Evolutionary conservation across 495 filamentous ascomycete species (phyloP).

Genomic region (Penicillium angulare): DNA sequence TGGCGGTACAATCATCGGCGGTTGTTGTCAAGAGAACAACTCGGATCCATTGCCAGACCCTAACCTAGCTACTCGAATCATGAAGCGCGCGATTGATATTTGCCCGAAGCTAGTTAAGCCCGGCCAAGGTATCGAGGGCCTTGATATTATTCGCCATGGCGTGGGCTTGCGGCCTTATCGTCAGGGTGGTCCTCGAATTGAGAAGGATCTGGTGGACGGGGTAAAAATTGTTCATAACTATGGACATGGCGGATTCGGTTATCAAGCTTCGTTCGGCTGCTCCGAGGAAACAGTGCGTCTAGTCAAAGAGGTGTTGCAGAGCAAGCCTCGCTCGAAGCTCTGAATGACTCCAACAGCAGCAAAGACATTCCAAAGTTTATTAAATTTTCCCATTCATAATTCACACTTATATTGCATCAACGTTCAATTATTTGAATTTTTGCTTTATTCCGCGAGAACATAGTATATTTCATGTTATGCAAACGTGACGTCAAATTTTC

Average conservation of each 20-base stretch:
- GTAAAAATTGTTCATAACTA: constrained; percentile 90
- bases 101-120: constrained; percentile 67
- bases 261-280: constrained; percentile 87
- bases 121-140: constrained; percentile 74
- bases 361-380: no score
- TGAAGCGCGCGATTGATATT: constrained; percentile 74
- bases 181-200: constrained; percentile 73
- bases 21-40: constrained; percentile 76
- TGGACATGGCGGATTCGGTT: constrained; percentile 91
- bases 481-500: constrained; percentile 1
- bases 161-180: constrained; percentile 83
- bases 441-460: no score
- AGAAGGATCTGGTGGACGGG: constrained; percentile 73
- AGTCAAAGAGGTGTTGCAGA: constrained; percentile 59
- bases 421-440: no score
- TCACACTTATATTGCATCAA: no score
- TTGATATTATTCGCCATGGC: constrained; percentile 84
- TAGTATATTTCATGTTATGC: no score
- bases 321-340: constrained; percentile 35
- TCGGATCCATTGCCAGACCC: constrained; percentile 84
- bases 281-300: constrained; percentile 65
- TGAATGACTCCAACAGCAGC: no score
- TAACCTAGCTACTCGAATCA: constrained; percentile 80
- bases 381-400: no score
- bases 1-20: constrained; percentile 79